Base-by-base conservation (phyloP, 2,329 filamentous ascomycete species). In the Aspergillus sp. region DNA sequence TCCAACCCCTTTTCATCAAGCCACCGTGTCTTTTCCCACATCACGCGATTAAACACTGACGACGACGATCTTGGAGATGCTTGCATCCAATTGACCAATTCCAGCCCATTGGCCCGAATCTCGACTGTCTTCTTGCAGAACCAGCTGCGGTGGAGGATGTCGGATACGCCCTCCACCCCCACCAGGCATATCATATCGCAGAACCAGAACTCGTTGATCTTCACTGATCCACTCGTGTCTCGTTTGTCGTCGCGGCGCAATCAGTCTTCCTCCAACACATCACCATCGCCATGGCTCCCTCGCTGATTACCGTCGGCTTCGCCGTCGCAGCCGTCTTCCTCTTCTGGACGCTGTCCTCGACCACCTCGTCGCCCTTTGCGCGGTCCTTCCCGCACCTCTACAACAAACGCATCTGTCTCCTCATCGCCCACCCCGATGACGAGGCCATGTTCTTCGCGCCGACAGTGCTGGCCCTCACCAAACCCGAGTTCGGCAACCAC, bases 371-470 rank as follows among this genome's bases (percentile, higher is more conserved):
- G 7, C 68, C 70, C 10, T 70, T 73, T 52, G 67, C 67, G 8
- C 62, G 64, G 22, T 64, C 63, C 32, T 73, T 75, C 53, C 88
- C 90, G 3, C 81, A 76, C 42, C 77, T 96, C 57, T 79, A 79
- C 62, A 87, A 90, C 76, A 95, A 95, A 80, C 85, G 89, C 65
- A 90, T 99, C 67, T 88, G 89, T 69, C 82, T 99, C 49, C 79
- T 99, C 50, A 97, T 99, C 65, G 94, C 94, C 19, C 94, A 99
- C 75, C 94, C 94, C 0, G 94, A 99, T 73, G 94, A 99, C 66
- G 94, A 99, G 77, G 94, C 93, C 71, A 99, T 99, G 94, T 99
- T 99, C 80, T 99, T 99, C 74, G 85, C 91, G 57, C 94, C 94
- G 0, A 89, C 90, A 0, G 79, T 97, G 13, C 80, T 95, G 62